These are phyloP conservation scores for Fonsecaea monophora DNA, from an alignment of 2,329 filamentous ascomycete genomes.

Conservation along the genomic window DNA sequence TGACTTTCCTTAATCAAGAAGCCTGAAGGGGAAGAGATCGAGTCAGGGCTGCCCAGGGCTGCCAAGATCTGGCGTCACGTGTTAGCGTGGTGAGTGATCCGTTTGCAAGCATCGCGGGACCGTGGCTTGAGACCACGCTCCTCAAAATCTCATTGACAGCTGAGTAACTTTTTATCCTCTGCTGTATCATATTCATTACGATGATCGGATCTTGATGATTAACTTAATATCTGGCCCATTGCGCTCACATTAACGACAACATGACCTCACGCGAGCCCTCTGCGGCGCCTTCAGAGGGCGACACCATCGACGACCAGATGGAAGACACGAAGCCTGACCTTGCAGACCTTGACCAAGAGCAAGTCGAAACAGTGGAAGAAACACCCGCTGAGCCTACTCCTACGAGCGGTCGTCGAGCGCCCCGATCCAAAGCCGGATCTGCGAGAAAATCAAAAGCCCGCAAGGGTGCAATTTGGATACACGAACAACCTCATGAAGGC, in stretches of 20 bases:
- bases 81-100: background rate
- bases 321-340: constrained; percentile 36
- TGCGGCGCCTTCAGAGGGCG: constrained; percentile 34
- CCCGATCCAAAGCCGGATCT: constrained; percentile 21
- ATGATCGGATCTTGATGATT: constrained; percentile 2
- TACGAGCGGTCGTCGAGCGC: constrained; percentile 21
- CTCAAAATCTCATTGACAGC: background rate
- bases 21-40: no score
- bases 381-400: constrained; percentile 23
- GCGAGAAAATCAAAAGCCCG: constrained; percentile 35
- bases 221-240: no score
- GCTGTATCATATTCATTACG: background rate
- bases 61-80: background rate
- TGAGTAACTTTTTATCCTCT: background rate
- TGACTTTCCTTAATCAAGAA: no score
- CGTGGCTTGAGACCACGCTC: background rate
- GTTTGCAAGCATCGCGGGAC: background rate
- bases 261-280: constrained; percentile 39
- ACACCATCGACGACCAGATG: constrained; percentile 37
- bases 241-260: constrained; percentile 1
- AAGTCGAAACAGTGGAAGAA: constrained; percentile 18
- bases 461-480: constrained; percentile 38
- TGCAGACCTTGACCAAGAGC: constrained; percentile 29
- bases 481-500: constrained; percentile 36
- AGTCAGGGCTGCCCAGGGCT: background rate